phyloP scores from a whole-genome alignment of 495 filamentous ascomycete species.

The Beverwykella pulmonaria region DNA sequence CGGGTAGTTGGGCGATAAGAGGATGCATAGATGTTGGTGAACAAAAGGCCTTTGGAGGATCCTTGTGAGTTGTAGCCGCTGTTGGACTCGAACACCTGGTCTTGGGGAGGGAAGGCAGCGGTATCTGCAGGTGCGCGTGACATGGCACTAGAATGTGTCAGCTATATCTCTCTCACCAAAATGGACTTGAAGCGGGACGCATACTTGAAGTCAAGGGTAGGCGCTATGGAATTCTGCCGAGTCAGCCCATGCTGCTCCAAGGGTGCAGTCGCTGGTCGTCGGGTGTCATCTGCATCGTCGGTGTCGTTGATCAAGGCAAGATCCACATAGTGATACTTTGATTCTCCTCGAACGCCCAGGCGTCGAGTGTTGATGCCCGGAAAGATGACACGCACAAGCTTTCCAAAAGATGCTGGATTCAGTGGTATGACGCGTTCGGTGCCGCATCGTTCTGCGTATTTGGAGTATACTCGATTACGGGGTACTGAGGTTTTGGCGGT shows the following conservation, averaged over 20 bases:
- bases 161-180: background rate
- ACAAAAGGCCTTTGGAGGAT: constrained; percentile 42
- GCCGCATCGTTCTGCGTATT: constrained; percentile 86
- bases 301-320: constrained; percentile 69
- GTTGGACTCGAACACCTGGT: constrained; percentile 36
- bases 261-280: constrained; percentile 2
- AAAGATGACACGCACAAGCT: constrained; percentile 93
- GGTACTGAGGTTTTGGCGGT: constrained; percentile 83
- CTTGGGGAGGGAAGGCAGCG: constrained; percentile 62
- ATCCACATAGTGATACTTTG: constrained; percentile 97
- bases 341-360: constrained; percentile 91
- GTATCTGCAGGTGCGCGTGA: constrained; percentile 63
- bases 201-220: constrained; percentile 51
- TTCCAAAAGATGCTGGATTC: constrained; percentile 96
- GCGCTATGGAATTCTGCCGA: constrained; percentile 33
- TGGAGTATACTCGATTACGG: constrained; percentile 87
- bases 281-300: constrained; percentile 25
- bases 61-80: constrained; percentile 10
- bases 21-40: constrained; percentile 43
- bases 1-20: constrained; percentile 23
- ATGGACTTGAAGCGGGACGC: background rate
- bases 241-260: constrained; percentile 1
- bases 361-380: constrained; percentile 89
- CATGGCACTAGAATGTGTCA: constrained; percentile 22
- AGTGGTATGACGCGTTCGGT: constrained; percentile 89